Evolutionary conservation across 2,329 filamentous ascomycete genomes (phyloP), one percentile per base, ranked within the genome.

Genomic region (Alternaria brassicae): DNA sequence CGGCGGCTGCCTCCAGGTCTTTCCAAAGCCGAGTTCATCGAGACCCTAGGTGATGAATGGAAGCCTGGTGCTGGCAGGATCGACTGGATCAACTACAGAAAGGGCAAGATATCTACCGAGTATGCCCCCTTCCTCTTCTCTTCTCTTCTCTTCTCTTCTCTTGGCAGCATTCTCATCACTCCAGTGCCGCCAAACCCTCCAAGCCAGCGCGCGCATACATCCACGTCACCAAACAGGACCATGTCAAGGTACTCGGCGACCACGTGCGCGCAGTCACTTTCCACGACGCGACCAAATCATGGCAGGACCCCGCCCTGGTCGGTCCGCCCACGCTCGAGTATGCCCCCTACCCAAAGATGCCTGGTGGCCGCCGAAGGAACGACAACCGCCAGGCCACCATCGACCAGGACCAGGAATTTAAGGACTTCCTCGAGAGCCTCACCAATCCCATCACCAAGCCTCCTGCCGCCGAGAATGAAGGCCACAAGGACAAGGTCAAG

Each of bases 341-440:
- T 71, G 88, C 93, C 17, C 86, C 90, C 1, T 96, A 93, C 80
- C 91, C 92, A 66, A 93, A 93, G 71, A 86, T 92, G 1, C 92
- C 94, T 1, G 87, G 86, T 59, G 86, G 84, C 34, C 92, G 91
- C 75, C 86, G 87, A 49, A 88, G 92, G 32, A 86, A 88, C 53
- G 95, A 99, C 81, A 88, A 88, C 53, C 89, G 93, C 13, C 92
- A 97, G 76, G 95, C 94, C 53, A 97, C 93, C 3, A 98, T 99
- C 67, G 95, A 99, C 71, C 93, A 97, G 75, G 95, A 99, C 72
- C 88, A 92, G 0, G 95, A 98, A 69, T 99, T 97, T 70, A 96
- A 97, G 82, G 88, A 89, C 25, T 99, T 98, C 75, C 84, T 99
- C 7, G 91, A 96, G 76, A 90, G 87, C 53, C 84, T 98, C 45